Evolutionary conservation across 2,329 filamentous ascomycete species (phyloP).

Genomic region (Byssothecium circinans): DNA sequence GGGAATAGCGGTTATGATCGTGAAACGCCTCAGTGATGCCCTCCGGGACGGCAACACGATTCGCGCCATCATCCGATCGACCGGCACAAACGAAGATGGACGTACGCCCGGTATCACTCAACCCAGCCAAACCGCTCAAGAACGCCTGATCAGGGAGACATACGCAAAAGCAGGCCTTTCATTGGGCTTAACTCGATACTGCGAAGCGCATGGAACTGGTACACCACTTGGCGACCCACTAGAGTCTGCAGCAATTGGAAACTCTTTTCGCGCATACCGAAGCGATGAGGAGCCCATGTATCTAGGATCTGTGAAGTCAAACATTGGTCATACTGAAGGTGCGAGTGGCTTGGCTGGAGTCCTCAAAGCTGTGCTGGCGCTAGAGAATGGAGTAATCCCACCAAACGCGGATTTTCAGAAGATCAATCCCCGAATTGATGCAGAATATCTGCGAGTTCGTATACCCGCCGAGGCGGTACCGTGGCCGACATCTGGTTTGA

Average conservation of each 20-base stretch:
- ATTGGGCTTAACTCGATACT: constrained; percentile 23
- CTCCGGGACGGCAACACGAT: constrained; percentile 30
- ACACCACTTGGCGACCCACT: constrained; percentile 50
- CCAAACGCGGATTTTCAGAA: constrained; percentile 17
- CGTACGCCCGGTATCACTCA: constrained; percentile 19
- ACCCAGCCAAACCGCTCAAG: constrained; percentile 50
- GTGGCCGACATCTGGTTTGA: constrained; percentile 9
- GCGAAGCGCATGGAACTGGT: constrained; percentile 51
- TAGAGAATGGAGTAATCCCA: constrained; percentile 41
- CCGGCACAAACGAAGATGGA: constrained; percentile 27
- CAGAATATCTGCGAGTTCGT: constrained; percentile 5
- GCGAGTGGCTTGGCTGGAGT: constrained; percentile 40
- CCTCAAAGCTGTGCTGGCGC: constrained; percentile 41
- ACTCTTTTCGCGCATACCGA: background rate
- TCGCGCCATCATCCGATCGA: constrained; percentile 30
- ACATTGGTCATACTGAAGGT: constrained; percentile 45
- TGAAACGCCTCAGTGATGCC: constrained; percentile 21
- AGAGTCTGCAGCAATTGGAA: constrained; percentile 19
- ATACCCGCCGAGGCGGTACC: background rate
- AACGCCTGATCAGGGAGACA: constrained; percentile 24
- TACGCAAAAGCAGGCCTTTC: constrained; percentile 44
- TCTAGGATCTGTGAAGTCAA: background rate
- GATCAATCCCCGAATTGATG: constrained; percentile 12
- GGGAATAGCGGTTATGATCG: constrained; percentile 46
- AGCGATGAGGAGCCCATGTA: background rate